A percentile compares a stretch with the other conserved stretches of the same genome.
phyloP scores from a whole-genome alignment of 1,284 basidiomycete species.

The Boletus calvinii region DNA sequence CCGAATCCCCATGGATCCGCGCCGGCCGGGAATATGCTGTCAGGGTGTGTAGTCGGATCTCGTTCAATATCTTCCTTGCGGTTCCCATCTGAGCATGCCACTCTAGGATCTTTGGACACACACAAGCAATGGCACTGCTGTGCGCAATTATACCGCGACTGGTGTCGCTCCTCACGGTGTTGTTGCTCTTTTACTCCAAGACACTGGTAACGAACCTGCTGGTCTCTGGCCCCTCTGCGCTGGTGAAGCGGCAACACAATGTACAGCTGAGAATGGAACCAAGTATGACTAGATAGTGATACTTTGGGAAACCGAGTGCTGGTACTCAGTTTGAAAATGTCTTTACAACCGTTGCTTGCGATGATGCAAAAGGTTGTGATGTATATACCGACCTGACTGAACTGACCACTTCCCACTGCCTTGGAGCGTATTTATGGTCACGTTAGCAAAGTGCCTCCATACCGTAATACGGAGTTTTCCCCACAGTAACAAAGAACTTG shows the following conservation, averaged over 20 bases:
- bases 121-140: slow-evolving; percentile 63
- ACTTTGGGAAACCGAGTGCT: neutral
- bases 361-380: neutral
- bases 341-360: neutral
- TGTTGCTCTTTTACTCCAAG: slow-evolving; percentile 59
- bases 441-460: too few species aligned
- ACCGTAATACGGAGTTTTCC: too few species aligned
- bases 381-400: neutral
- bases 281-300: slow-evolving; percentile 20
- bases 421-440: neutral
- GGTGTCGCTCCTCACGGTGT: slow-evolving; percentile 63
- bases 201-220: slow-evolving; percentile 63
- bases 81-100: neutral
- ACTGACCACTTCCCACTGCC: too few species aligned
- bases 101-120: slow-evolving; percentile 66
- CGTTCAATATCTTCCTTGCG: neutral
- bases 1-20: slow-evolving; percentile 68
- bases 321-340: neutral
- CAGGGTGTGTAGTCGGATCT: slow-evolving; percentile 38
- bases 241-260: slow-evolving; percentile 27
- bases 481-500: too few species aligned
- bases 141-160: slow-evolving; percentile 58
- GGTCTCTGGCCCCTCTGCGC: slow-evolving; percentile 47
- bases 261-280: slow-evolving; percentile 32
- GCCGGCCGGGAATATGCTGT: slow-evolving; percentile 63